Evolutionary conservation across 495 filamentous ascomycete species (phyloP).

Genomic region (Neurospora sp.): DNA sequence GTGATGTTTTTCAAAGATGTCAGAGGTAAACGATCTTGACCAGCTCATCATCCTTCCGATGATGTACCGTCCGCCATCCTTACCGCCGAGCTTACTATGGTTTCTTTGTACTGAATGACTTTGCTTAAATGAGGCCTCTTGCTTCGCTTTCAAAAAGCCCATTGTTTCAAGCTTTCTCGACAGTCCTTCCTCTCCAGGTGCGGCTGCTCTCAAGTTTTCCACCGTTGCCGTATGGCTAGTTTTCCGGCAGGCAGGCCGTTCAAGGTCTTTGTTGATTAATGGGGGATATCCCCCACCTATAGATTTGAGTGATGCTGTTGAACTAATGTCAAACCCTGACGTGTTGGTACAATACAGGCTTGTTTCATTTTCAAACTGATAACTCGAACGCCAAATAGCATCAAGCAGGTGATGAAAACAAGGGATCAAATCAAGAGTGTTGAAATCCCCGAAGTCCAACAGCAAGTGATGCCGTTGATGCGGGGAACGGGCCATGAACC

Average conservation of each 20-base stretch:
- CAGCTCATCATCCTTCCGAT: not conserved
- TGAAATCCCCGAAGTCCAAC: not conserved
- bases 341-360: not conserved
- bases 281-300: no score
- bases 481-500: not conserved
- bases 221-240: not conserved
- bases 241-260: not conserved
- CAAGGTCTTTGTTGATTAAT: no score
- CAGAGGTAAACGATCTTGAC: not conserved
- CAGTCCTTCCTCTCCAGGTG: not conserved
- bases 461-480: not conserved
- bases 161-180: not conserved
- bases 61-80: not conserved
- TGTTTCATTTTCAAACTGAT: not conserved
- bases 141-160: not conserved
- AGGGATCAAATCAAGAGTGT: not conserved
- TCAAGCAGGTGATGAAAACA: not conserved
- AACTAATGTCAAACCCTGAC: not conserved
- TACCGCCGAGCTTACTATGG: not conserved
- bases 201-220: not conserved
- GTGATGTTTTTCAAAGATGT: not conserved
- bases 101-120: not conserved
- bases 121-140: not conserved
- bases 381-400: not conserved
- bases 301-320: no score